These are phyloP conservation scores for Entoloma clypeatum DNA, from an alignment of 1,284 basidiomycete species.

Conservation along the genomic window DNA sequence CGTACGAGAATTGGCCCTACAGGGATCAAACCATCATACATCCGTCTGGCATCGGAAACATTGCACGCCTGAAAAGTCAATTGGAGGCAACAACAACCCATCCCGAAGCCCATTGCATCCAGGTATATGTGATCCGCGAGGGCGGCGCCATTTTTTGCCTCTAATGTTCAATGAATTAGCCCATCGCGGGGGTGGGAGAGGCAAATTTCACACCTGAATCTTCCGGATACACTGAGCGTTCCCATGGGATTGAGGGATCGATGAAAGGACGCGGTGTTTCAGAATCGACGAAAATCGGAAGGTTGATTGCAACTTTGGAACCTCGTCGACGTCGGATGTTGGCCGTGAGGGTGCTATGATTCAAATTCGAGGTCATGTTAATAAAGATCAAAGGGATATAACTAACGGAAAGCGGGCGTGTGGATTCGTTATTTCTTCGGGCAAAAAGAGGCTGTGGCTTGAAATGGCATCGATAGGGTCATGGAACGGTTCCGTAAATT, in stretches of 20 bases:
- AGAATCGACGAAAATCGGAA: constrained; percentile 89
- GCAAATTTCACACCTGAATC: constrained; percentile 57
- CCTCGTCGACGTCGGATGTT: constrained; percentile 91
- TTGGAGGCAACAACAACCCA: constrained; percentile 98
- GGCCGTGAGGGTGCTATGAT: constrained; percentile 82
- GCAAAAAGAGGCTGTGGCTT: constrained; percentile 90
- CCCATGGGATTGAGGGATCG: constrained; percentile 86
- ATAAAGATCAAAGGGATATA: constrained; percentile 8
- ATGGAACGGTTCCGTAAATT: constrained; percentile 90
- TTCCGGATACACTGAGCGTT: constrained; percentile 75
- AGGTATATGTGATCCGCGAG: constrained; percentile 92
- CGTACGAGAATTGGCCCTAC: constrained; percentile 90
- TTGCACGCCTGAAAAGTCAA: constrained; percentile 97
- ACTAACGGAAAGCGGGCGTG: constrained; percentile 96
- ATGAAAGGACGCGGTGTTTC: constrained; percentile 88
- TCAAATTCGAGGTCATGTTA: constrained; percentile 9
- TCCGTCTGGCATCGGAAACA: constrained; percentile 83
- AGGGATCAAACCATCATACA: constrained; percentile 95
- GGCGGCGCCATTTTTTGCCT: constrained; percentile 87
- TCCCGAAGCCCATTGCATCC: constrained; percentile 99
- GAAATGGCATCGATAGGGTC: constrained; percentile 72
- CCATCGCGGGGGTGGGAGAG: background rate
- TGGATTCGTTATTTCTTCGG: constrained; percentile 94
- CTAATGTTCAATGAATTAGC: constrained; percentile 36
- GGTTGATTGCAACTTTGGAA: constrained; percentile 93